Base-by-base conservation (phyloP, 2,329 filamentous ascomycete genomes). In the Coniochaeta sp. region DNA sequence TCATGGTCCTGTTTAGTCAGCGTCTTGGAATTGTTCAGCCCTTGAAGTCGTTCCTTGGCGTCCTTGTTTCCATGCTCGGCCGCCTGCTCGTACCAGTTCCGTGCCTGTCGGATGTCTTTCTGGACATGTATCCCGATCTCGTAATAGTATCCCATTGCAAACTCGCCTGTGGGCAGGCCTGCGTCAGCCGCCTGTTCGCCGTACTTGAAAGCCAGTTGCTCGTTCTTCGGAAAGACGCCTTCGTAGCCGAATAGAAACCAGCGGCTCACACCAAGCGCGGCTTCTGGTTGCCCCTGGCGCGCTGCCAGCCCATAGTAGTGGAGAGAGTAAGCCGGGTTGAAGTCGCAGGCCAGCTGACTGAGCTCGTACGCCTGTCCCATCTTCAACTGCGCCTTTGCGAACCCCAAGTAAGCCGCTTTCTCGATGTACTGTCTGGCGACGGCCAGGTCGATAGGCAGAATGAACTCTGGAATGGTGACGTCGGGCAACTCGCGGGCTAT, bases 231-330 rank as follows among this genome's bases (percentile, higher is more conserved):
- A 70, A 99, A 97, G 7, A 96, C 82, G 24, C 89, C 89, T 66
- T 98, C 93, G 65, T 95, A 93, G 2, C 95, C 95, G 69, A 96
- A 98, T 31, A 99, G 81, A 71, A 98, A 99, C 95, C 95, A 99
- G 74, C 96, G 95, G 74, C 93, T 98, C 63, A 99, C 92, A 31
- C 93, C 92, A 75, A 99, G 89, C 62, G 96, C 92, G 0, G 93
- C 95, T 72, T 99, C 95, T 0, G 92, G 81, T 68, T 98, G 92
- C 19, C 93, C 93, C 75, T 98, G 95, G 65, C 90, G 88, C 14
- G 95, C 90, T 24, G 95, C 93, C 34, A 99, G 81, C 40, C 91
- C 91, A 70, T 98, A 97, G 77, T 99, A 99, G 72, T 99, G 95
- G 59, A 99, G 76, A 1, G 93, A 98, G 61, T 96, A 83, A 0